These are phyloP conservation scores for Ceratocystis variospora DNA, from an alignment of 2,329 filamentous ascomycete genomes.

Conservation along the genomic window DNA sequence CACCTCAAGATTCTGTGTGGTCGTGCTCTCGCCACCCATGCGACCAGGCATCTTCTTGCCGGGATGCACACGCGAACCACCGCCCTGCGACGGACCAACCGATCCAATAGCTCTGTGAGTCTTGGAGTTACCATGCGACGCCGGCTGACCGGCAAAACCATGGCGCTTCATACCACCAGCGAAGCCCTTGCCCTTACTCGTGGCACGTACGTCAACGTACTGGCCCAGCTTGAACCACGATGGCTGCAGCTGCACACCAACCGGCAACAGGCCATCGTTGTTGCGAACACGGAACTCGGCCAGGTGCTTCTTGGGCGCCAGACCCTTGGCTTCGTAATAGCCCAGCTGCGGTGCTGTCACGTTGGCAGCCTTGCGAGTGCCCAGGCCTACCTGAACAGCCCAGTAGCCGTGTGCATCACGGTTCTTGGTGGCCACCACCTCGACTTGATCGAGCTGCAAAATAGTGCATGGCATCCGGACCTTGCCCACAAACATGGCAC, in stretches of 20 bases:
- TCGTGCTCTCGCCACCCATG: conserved; percentile 83
- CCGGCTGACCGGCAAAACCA: conserved; percentile 76
- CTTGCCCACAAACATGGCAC: conserved; percentile 70
- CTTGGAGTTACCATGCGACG: conserved; percentile 88
- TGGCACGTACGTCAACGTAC: conserved; percentile 71
- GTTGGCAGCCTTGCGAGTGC: conserved; percentile 59
- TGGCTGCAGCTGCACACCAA: conserved; percentile 66
- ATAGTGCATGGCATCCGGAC: conserved; percentile 76
- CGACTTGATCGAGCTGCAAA: conserved; percentile 80
- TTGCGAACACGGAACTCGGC: conserved; percentile 76
- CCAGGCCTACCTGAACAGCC: conserved; percentile 79
- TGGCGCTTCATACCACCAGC: conserved; percentile 96
- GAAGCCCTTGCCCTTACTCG: conserved; percentile 80
- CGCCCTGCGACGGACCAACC: conserved; percentile 75
- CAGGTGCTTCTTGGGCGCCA: conserved; percentile 72
- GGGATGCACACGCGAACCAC: conserved; percentile 80
- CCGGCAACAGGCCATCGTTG: conserved; percentile 55
- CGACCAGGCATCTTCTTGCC: conserved; percentile 97
- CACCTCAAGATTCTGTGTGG: conserved; percentile 81
- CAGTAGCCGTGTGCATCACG: conserved; percentile 72
- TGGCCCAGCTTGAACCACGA: conserved; percentile 86
- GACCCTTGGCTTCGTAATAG: conserved; percentile 69
- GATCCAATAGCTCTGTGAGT: conserved; percentile 89
- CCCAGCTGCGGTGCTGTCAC: conserved; percentile 72
- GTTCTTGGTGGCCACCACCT: conserved; percentile 81